Evolutionary conservation across 139 green algal genomes (phyloP).

Genomic region (Pseudopediastrum boryanum): DNA sequence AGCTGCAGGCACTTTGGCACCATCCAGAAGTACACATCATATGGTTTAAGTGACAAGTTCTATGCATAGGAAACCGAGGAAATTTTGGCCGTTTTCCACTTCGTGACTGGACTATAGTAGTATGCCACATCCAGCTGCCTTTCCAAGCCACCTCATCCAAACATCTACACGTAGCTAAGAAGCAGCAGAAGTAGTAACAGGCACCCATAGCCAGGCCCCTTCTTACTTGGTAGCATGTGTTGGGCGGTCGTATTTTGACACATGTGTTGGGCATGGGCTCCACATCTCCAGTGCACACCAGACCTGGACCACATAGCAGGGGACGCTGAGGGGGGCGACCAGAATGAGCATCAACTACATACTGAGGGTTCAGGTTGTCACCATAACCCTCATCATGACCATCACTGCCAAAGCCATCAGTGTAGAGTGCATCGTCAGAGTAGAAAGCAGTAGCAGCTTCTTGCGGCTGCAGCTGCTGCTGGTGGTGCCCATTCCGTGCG

Average conservation of each 20-base stretch:
- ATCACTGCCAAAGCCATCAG: no score
- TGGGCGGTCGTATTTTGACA: conserved; percentile 7
- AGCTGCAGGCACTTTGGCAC: no score
- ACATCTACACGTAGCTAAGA: no score
- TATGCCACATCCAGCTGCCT: not conserved
- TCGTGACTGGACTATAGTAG: no score
- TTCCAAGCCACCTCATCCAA: no score
- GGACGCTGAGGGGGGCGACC: conserved; percentile 17
- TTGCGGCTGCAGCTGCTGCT: conserved; percentile 7
- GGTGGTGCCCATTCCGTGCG: not conserved
- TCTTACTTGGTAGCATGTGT: conserved; percentile 23
- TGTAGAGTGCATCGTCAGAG: not conserved
- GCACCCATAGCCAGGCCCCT: not conserved
- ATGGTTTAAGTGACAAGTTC: no score
- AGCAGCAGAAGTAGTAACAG: not conserved
- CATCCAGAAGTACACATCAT: no score
- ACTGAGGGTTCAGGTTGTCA: not conserved
- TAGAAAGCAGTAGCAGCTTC: not conserved
- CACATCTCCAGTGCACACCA: conserved; percentile 22
- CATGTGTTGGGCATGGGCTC: conserved; percentile 18
- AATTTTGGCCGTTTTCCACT: no score
- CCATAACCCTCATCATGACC: not conserved
- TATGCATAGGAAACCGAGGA: no score
- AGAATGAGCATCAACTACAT: not conserved
- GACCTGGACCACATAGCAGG: conserved; percentile 10